Percentiles rank a stretch among this genome's conserved stretches.
Evolutionary conservation across 306 rosid species (phyloP).

Genomic region (Fragaria ananassa): DNA sequence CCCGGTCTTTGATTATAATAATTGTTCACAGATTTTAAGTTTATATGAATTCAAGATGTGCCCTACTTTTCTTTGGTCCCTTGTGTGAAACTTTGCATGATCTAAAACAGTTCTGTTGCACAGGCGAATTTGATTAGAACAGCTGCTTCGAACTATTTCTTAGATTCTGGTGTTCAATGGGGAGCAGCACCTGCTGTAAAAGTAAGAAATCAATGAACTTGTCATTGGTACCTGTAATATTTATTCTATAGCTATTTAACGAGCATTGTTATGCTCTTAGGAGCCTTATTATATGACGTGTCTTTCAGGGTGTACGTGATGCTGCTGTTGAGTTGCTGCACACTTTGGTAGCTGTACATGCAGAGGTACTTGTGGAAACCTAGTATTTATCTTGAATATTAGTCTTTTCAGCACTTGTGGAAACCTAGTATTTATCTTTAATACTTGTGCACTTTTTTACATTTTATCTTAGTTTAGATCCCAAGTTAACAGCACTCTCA

Average conservation of each 20-base stretch:
- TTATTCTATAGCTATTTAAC: slow-evolving; percentile 8
- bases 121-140: slow-evolving; percentile 93
- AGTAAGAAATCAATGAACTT: slow-evolving; percentile 49
- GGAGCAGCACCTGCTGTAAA: slow-evolving; percentile 95
- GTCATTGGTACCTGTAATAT: slow-evolving; percentile 16
- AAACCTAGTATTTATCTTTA: background rate
- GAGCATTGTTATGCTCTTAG: slow-evolving; percentile 21
- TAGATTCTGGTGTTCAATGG: slow-evolving; percentile 94
- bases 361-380: slow-evolving; percentile 66
- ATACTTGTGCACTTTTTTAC: background rate
- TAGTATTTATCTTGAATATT: background rate
- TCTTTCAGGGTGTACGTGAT: slow-evolving; percentile 89
- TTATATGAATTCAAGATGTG: background rate
- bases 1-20: background rate
- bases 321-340: slow-evolving; percentile 95
- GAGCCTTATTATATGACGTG: slow-evolving; percentile 12
- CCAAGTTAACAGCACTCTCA: background rate
- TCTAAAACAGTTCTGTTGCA: slow-evolving; percentile 24
- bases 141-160: slow-evolving; percentile 77
- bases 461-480: background rate
- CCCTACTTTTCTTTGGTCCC: background rate
- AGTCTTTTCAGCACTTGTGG: background rate
- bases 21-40: background rate
- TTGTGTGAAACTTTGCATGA: background rate
- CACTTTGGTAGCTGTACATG: slow-evolving; percentile 93